Evolutionary conservation across 495 filamentous ascomycete species (phyloP).

Genomic region (Podospora fimiseda): DNA sequence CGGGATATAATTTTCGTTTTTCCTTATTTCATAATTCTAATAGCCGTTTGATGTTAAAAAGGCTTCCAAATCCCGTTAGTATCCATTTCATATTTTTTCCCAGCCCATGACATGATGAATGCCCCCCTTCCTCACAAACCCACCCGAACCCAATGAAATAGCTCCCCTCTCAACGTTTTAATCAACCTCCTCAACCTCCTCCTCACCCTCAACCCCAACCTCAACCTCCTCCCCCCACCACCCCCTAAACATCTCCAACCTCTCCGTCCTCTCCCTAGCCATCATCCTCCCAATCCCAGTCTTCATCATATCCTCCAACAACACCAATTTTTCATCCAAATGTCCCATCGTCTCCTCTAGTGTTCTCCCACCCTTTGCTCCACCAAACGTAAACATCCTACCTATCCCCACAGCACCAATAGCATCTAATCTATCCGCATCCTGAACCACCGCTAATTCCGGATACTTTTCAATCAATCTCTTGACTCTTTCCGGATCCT

Average conservation of each 20-base stretch:
- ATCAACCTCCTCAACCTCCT: constrained; percentile 3
- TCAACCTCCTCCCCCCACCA: constrained; percentile 68
- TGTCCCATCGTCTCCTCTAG: constrained; percentile 64
- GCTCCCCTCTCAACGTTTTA: no score
- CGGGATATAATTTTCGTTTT: no score
- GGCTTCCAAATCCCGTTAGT: no score
- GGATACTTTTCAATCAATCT: constrained; percentile 52
- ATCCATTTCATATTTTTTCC: no score
- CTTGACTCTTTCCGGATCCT: constrained; percentile 47
- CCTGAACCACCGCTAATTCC: constrained; percentile 79
- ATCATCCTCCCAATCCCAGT: constrained; percentile 62
- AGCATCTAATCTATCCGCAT: constrained; percentile 85
- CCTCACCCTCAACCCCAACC: constrained; percentile 9
- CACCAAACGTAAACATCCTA: constrained; percentile 69
- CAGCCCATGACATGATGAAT: no score
- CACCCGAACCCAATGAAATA: no score
- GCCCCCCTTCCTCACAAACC: no score
- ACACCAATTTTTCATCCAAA: constrained; percentile 73
- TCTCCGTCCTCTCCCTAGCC: constrained; percentile 57
- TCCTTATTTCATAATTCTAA: no score
- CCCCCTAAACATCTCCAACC: constrained; percentile 54
- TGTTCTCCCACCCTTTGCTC: constrained; percentile 45
- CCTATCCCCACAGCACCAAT: constrained; percentile 80
- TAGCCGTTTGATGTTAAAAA: no score
- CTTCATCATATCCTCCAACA: constrained; percentile 76